Evolutionary conservation across 192 early-diverging fungal species (phyloP).

Genomic region (Paraglomus occultum): DNA sequence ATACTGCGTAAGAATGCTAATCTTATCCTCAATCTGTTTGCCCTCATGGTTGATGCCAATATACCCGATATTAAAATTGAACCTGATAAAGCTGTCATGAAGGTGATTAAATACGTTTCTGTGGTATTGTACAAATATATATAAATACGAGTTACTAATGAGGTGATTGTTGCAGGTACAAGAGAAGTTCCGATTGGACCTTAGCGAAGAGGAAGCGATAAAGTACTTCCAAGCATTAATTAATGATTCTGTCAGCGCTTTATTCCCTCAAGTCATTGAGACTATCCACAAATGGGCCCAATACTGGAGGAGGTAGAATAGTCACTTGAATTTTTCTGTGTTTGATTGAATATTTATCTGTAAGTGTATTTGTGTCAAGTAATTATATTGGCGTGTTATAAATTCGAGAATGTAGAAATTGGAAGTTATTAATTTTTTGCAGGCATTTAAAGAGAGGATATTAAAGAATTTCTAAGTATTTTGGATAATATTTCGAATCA

Average conservation of each 20-base stretch:
- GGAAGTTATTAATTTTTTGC: too few relatives aligned
- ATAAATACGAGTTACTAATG: background rate
- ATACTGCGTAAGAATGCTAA: conserved; percentile 91
- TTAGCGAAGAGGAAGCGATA: conserved; percentile 92
- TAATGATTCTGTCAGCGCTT: conserved; percentile 88
- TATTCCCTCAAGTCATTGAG: conserved; percentile 98
- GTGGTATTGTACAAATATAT: background rate
- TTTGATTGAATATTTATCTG: too few relatives aligned
- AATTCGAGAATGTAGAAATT: too few relatives aligned
- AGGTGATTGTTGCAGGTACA: conserved; percentile 69
- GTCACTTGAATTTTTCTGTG: too few relatives aligned
- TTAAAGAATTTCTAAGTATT: too few relatives aligned
- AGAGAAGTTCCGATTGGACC: conserved; percentile 91
- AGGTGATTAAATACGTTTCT: conserved; percentile 51
- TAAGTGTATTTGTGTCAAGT: too few relatives aligned
- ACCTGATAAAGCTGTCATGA: conserved; percentile 94
- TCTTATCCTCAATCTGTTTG: conserved; percentile 95
- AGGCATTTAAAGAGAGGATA: too few relatives aligned
- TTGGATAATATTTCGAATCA: too few relatives aligned
- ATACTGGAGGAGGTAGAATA: conserved; percentile 61
- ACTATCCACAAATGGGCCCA: conserved; percentile 96
- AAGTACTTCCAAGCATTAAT: conserved; percentile 91
- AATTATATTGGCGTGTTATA: too few relatives aligned
- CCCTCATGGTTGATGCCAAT: conserved; percentile 96
- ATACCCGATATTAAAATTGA: conserved; percentile 97